A percentile compares a stretch with the other conserved stretches of the same genome.
Evolutionary conservation across 2,329 filamentous ascomycete genomes (phyloP).

Genomic region (Colletotrichum chrysophilum): DNA sequence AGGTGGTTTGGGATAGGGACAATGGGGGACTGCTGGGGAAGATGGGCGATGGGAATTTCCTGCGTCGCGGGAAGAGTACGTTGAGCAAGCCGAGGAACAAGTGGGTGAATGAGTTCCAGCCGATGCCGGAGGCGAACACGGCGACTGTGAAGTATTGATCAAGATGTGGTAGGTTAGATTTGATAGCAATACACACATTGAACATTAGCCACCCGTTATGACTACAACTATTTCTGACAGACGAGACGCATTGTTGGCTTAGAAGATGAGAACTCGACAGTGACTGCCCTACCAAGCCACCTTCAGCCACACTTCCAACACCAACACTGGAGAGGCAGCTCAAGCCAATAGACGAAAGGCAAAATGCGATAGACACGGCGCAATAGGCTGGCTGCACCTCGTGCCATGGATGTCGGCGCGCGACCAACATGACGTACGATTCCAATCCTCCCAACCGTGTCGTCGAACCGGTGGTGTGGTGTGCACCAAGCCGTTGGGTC

Average conservation of each 20-base stretch:
- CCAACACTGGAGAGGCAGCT: not conserved
- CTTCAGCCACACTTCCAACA: not conserved
- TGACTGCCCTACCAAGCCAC: not conserved
- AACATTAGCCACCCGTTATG: not conserved
- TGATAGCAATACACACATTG: not conserved
- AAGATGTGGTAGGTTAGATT: not conserved
- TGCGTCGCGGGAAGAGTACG: conserved; percentile 41
- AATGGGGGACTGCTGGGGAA: conserved; percentile 53
- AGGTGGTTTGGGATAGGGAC: conserved; percentile 63
- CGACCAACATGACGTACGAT: not conserved
- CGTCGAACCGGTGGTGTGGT: not conserved
- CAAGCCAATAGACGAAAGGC: not conserved
- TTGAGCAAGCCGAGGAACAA: conserved; percentile 24
- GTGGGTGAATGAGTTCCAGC: conserved; percentile 15
- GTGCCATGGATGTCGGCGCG: not conserved
- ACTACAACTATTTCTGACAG: not conserved
- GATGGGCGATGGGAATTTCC: conserved; percentile 54
- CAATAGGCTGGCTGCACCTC: not conserved
- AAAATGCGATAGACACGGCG: not conserved
- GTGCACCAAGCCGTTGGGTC: not conserved
- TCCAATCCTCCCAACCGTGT: not conserved
- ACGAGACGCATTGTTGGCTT: accelerated
- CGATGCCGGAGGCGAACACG: not conserved
- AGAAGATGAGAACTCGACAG: not conserved
- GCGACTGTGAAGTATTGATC: not conserved